Evolutionary conservation across 225 moss, liverwort and hornwort genomes (phyloP).

Genomic region (Pseudoscleropodium purum): DNA sequence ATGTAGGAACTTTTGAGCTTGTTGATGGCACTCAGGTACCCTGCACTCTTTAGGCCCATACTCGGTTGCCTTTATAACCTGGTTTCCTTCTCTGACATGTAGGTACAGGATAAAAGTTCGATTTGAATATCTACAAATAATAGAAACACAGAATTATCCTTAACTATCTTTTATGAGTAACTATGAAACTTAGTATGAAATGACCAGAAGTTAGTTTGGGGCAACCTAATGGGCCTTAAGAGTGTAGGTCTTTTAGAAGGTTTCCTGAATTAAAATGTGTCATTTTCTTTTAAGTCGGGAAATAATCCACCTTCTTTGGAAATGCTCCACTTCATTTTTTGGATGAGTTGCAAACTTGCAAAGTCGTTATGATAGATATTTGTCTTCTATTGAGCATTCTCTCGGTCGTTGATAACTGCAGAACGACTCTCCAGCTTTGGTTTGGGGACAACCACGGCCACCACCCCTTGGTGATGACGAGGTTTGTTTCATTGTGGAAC

Average conservation of each 20-base stretch:
- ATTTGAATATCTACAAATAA: not conserved
- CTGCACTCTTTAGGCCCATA: not conserved
- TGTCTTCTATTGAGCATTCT: not conserved
- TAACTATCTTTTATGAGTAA: not conserved
- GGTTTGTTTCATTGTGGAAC: conserved; percentile 34
- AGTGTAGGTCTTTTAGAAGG: not conserved
- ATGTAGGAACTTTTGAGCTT: conserved; percentile 95
- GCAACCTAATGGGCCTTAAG: not conserved
- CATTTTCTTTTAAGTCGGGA: not conserved
- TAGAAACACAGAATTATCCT: not conserved
- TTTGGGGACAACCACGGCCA: conserved; percentile 91
- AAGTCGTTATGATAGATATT: not conserved
- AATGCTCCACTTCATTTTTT: not conserved
- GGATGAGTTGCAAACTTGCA: not conserved
- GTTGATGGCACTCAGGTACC: conserved; percentile 99
- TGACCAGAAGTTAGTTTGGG: not conserved
- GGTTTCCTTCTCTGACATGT: not conserved
- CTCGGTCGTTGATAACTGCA: conserved; percentile 10
- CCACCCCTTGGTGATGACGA: conserved; percentile 88
- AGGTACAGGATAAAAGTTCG: not conserved
- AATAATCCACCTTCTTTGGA: not conserved
- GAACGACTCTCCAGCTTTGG: conserved; percentile 80
- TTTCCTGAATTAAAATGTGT: not conserved
- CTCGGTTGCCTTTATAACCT: not conserved
- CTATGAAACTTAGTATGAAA: not conserved